A percentile compares a stretch with the other conserved stretches of the same genome.
These are phyloP conservation scores for Trichoderma koningiopsis DNA, from an alignment of 2,329 filamentous ascomycete genomes.

Conservation along the genomic window DNA sequence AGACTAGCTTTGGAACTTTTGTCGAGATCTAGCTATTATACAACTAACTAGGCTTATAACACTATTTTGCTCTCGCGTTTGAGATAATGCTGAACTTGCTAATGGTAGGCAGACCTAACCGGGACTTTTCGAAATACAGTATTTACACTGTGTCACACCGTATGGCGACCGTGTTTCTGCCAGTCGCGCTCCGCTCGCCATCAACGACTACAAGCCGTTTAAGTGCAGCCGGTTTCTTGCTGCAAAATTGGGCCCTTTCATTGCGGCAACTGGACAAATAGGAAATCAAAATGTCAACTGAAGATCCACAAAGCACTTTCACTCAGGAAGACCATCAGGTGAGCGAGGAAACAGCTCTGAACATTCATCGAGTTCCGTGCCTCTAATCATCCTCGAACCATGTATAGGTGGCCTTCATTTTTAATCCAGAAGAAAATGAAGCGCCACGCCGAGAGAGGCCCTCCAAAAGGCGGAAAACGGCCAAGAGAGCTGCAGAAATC, in stretches of 20 bases:
- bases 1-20: background rate
- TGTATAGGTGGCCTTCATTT: slow-evolving; percentile 62
- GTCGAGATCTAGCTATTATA: background rate
- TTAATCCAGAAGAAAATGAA: slow-evolving; percentile 52
- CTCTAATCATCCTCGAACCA: background rate
- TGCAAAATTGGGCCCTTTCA: background rate
- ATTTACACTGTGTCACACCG: background rate
- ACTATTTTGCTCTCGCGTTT: background rate
- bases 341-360: slow-evolving; percentile 8
- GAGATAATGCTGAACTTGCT: background rate
- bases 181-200: slow-evolving; percentile 2
- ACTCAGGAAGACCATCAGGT: slow-evolving; percentile 52
- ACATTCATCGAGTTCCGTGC: background rate
- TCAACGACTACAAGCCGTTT: background rate
- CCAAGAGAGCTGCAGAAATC: slow-evolving; percentile 38
- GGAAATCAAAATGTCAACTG: slow-evolving; percentile 31
- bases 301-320: slow-evolving; percentile 31
- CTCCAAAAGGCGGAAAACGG: slow-evolving; percentile 60
- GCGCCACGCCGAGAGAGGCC: slow-evolving; percentile 43
- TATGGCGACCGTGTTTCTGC: slow-evolving; percentile 13
- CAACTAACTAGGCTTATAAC: background rate
- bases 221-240: background rate
- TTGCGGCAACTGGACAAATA: background rate
- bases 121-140: background rate
- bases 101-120: background rate